Conservation (phyloP, 1,139 yeast species). For the Petasospora fabianii region DNA sequence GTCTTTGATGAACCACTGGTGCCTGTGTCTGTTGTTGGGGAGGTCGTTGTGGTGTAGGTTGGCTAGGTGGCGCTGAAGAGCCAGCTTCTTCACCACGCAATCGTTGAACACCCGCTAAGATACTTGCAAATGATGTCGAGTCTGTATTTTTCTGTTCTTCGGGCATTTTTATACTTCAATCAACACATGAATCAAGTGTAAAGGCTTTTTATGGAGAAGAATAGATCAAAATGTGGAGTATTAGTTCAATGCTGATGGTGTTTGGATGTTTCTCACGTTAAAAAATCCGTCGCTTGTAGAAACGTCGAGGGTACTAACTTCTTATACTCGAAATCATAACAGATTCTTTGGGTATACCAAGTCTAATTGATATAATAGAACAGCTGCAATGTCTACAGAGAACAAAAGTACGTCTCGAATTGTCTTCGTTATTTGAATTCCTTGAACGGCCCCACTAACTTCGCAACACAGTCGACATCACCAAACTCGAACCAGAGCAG, state of each 20-base stretch:
- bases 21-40: conserved; percentile 1
- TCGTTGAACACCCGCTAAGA: conserved; percentile 57
- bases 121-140: conserved; percentile 60
- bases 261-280: not conserved
- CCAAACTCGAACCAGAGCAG: conserved; percentile 76
- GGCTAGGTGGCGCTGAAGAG: not conserved
- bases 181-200: not conserved
- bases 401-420: conserved; percentile 18
- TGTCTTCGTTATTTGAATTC: not conserved
- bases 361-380: not conserved
- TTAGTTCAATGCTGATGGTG: no score
- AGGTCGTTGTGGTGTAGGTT: not conserved
- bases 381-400: conserved; percentile 16
- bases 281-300: not conserved
- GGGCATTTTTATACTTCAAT: conserved; percentile 12
- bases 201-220: no score
- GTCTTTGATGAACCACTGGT: not conserved
- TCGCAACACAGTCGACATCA: conserved; percentile 47
- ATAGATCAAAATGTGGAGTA: no score
- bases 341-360: not conserved
- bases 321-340: not conserved
- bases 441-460: not conserved
- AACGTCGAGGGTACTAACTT: no score
- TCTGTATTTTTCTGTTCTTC: conserved; percentile 30
- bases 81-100: conserved; percentile 29